Conservation (phyloP, 306 rosid species). For the Geum urbanum region DNA sequence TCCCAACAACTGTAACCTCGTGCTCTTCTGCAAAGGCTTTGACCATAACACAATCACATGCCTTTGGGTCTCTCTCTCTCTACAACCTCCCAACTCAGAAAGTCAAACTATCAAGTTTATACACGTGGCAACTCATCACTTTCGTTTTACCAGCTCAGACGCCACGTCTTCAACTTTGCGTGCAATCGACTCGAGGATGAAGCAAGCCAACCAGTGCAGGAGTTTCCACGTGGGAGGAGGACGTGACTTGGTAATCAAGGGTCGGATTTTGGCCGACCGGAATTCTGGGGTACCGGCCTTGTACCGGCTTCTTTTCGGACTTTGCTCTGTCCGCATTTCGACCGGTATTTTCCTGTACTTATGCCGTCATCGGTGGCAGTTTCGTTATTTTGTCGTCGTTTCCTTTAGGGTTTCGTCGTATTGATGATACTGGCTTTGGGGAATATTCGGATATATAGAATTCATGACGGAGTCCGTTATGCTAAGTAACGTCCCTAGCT, state of each 20-base stretch:
- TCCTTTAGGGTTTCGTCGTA: background rate
- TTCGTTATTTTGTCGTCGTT: background rate
- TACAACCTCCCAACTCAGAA: background rate
- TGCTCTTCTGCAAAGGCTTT: conserved; percentile 15
- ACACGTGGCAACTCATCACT: conserved; percentile 27
- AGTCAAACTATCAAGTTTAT: conserved; percentile 8
- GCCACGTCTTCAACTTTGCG: conserved; percentile 54
- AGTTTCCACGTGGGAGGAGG: conserved; percentile 34
- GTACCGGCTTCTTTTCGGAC: conserved; percentile 22
- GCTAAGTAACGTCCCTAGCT: background rate
- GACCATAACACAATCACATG: conserved; percentile 34
- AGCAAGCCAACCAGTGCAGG: conserved; percentile 14
- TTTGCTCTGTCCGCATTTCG: conserved; percentile 25
- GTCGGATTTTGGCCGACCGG: conserved; percentile 41
- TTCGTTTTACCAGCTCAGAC: conserved; percentile 34
- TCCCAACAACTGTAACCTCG: too few relatives aligned
- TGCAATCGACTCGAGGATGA: conserved; percentile 36
- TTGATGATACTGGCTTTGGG: background rate
- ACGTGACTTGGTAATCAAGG: conserved; percentile 36
- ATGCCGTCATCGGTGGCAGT: conserved; percentile 3
- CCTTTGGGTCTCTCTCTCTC: conserved; percentile 17
- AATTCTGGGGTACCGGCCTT: conserved; percentile 30
- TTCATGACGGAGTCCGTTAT: background rate
- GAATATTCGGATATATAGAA: background rate
- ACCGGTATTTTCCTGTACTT: conserved; percentile 27